phyloP scores from a whole-genome alignment of 129 eudicot genomes.

The Lactuca saligna region DNA sequence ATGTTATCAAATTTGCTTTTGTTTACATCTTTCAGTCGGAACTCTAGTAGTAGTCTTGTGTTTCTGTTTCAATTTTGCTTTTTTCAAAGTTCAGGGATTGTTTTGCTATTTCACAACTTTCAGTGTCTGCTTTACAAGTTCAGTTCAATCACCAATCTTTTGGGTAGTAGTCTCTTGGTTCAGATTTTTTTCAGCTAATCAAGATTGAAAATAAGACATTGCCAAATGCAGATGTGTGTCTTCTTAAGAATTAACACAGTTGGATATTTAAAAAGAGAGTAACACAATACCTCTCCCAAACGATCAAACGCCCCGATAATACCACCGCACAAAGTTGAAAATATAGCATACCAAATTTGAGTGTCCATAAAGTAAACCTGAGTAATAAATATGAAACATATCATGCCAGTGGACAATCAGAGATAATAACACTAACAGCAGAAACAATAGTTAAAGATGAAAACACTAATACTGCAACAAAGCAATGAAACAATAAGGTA shows the following conservation, averaged over 20 bases:
- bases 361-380: constrained; percentile 97
- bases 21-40: neutral
- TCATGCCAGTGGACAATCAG: constrained; percentile 22
- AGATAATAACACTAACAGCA: constrained; percentile 20
- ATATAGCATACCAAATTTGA: constrained; percentile 94
- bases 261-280: constrained; percentile 3
- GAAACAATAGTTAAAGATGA: constrained; percentile 1
- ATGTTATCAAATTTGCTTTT: neutral
- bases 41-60: neutral
- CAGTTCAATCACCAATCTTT: neutral
- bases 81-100: neutral
- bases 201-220: constrained; percentile 13
- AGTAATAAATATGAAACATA: constrained; percentile 21
- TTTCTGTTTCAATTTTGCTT: neutral
- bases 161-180: neutral
- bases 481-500: constrained; percentile 12
- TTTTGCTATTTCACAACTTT: neutral
- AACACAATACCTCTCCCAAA: constrained; percentile 79
- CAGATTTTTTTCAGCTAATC: constrained; percentile 19
- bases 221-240: constrained; percentile 15
- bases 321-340: constrained; percentile 91
- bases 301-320: constrained; percentile 95
- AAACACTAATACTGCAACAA: constrained; percentile 5
- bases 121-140: neutral
- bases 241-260: constrained; percentile 2